phyloP scores from a whole-genome alignment of 2,329 filamentous ascomycete genomes.

The Colletotrichum salicis region DNA sequence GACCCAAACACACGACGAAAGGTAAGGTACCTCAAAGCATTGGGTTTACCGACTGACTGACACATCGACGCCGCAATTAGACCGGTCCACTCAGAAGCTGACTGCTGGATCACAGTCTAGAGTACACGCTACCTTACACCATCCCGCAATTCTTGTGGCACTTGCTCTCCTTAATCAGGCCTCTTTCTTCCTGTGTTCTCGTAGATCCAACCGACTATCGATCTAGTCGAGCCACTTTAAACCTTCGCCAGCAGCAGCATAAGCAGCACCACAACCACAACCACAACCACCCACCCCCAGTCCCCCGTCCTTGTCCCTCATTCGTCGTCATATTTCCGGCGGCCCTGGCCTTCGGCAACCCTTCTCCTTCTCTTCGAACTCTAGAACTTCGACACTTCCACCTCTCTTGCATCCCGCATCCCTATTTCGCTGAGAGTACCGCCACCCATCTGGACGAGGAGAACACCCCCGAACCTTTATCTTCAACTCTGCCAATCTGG shows the following conservation, averaged over 20 bases:
- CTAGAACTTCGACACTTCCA: constrained; percentile 34
- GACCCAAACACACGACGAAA: neutral
- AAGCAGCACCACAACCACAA: neutral
- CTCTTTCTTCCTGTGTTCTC: constrained; percentile 12
- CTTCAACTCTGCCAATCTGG: neutral
- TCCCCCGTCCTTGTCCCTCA: constrained; percentile 26
- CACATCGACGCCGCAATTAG: neutral
- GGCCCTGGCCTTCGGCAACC: constrained; percentile 30
- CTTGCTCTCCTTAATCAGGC: neutral
- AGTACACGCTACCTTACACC: neutral
- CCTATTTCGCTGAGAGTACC: neutral
- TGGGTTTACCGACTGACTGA: neutral
- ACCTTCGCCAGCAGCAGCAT: constrained; percentile 27
- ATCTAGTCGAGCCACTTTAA: constrained; percentile 35
- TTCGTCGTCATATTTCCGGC: constrained; percentile 33
- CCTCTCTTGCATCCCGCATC: constrained; percentile 11
- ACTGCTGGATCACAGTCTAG: neutral
- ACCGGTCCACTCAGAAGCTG: neutral
- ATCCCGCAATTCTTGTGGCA: constrained; percentile 9
- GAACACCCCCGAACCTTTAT: neutral
- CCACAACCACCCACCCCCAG: neutral
- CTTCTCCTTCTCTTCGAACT: constrained; percentile 36
- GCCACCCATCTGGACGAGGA: constrained; percentile 1
- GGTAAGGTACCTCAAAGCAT: neutral
- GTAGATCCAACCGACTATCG: constrained; percentile 33